phyloP scores from a whole-genome alignment of 371 early-diverging fungal species.

The Smittium mucronatum region DNA sequence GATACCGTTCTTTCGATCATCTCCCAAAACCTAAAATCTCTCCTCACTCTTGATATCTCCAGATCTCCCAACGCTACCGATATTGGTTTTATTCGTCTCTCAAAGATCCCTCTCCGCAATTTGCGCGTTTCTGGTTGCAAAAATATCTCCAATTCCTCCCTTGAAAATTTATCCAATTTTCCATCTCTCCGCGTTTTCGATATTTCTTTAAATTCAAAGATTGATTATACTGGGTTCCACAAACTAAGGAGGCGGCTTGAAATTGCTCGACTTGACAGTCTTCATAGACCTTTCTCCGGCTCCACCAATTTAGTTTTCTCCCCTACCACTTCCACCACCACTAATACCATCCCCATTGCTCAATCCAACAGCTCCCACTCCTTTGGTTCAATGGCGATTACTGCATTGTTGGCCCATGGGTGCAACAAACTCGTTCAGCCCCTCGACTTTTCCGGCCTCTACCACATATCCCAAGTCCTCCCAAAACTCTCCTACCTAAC shows the following conservation, averaged over 20 bases:
- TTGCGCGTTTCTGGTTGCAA: background rate
- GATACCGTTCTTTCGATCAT: background rate
- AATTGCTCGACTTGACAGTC: too few species aligned
- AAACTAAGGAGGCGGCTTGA: background rate
- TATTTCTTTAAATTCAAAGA: background rate
- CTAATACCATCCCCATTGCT: background rate
- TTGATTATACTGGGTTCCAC: background rate
- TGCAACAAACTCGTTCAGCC: background rate
- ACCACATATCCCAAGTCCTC: background rate
- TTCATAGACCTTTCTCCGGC: too few species aligned
- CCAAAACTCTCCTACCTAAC: background rate
- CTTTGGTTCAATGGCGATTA: background rate
- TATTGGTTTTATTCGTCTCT: background rate
- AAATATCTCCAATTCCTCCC: background rate
- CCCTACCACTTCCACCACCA: background rate
- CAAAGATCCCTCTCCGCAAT: background rate
- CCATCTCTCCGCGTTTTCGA: background rate
- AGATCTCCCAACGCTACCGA: conserved; percentile 4
- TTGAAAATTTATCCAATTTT: background rate
- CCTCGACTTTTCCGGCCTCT: background rate
- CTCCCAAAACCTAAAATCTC: background rate
- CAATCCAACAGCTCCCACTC: background rate
- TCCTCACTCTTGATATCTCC: conserved; percentile 4
- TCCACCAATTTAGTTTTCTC: background rate
- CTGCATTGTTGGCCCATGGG: background rate